Percentiles rank a stretch among this genome's conserved stretches.
phyloP scores from a whole-genome alignment of 345 rosid species.

The Mangifera indica region DNA sequence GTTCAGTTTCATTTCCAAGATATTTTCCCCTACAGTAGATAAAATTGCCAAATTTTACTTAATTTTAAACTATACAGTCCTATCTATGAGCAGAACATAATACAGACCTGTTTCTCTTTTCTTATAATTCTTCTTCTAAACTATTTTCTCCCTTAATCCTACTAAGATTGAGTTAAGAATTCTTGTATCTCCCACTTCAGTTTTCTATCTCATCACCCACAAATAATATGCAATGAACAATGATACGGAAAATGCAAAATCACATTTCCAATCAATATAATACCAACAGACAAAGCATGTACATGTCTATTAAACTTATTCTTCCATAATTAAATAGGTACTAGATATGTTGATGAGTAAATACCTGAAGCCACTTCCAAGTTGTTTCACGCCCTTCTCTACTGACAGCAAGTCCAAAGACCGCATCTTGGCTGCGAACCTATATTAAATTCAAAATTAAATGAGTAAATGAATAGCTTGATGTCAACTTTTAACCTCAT shows the following conservation, averaged over 20 bases:
- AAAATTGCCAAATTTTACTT: too few species aligned
- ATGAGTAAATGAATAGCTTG: not conserved
- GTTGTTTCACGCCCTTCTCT: slow-evolving; percentile 91
- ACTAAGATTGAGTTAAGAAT: not conserved
- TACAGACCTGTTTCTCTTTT: not conserved
- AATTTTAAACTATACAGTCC: not conserved
- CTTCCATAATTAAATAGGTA: not conserved
- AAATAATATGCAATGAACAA: not conserved
- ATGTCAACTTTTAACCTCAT: slow-evolving; percentile 7
- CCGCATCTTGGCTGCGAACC: slow-evolving; percentile 93
- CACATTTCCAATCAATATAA: not conserved
- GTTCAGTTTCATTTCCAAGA: too few species aligned
- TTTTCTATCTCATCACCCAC: not conserved
- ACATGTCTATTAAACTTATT: not conserved
- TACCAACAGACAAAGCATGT: not conserved
- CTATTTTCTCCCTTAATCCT: not conserved
- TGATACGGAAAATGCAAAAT: not conserved
- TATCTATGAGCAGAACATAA: not conserved
- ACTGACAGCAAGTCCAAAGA: slow-evolving; percentile 66
- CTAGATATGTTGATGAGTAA: not conserved
- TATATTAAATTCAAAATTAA: slow-evolving; percentile 21
- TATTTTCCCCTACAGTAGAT: too few species aligned
- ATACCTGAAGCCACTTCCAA: slow-evolving; percentile 90
- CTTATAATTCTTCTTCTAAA: not conserved
- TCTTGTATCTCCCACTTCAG: not conserved